phyloP scores from a whole-genome alignment of 2,329 filamentous ascomycete species.

The Ophiostoma angusticollis region DNA sequence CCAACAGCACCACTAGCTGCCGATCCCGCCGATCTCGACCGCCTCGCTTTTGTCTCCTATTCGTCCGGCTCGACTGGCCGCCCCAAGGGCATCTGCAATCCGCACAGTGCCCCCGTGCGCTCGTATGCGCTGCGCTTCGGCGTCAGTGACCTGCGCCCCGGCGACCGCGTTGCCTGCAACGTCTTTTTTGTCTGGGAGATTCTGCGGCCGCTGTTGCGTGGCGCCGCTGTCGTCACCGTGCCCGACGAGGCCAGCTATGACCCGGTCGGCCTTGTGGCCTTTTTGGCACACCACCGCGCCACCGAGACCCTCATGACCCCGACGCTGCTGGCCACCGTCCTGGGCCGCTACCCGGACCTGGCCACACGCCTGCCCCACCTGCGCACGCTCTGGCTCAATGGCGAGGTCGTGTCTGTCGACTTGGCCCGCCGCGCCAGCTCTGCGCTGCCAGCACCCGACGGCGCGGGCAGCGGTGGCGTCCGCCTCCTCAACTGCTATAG shows the following conservation, averaged over 20 bases:
- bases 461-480: slow-evolving; percentile 35
- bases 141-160: slow-evolving; percentile 54
- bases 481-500: slow-evolving; percentile 71
- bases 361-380: slow-evolving; percentile 50
- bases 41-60: slow-evolving; percentile 69
- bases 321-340: slow-evolving; percentile 61
- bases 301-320: slow-evolving; percentile 79
- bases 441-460: slow-evolving; percentile 41
- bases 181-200: slow-evolving; percentile 85
- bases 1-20: slow-evolving; percentile 47
- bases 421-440: slow-evolving; percentile 55
- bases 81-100: slow-evolving; percentile 73
- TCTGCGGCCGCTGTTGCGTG: slow-evolving; percentile 59
- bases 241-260: slow-evolving; percentile 70
- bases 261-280: slow-evolving; percentile 57
- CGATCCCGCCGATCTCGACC: slow-evolving; percentile 55
- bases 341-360: slow-evolving; percentile 56
- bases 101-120: slow-evolving; percentile 58
- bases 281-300: slow-evolving; percentile 51
- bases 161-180: slow-evolving; percentile 74
- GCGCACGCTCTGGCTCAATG: slow-evolving; percentile 65
- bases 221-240: slow-evolving; percentile 62
- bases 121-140: slow-evolving; percentile 64
- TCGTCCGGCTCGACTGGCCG: slow-evolving; percentile 66
- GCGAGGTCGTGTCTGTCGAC: slow-evolving; percentile 70